Conservation (phyloP, 140 eudicot genomes). For the Erigeron philadelphicus region DNA sequence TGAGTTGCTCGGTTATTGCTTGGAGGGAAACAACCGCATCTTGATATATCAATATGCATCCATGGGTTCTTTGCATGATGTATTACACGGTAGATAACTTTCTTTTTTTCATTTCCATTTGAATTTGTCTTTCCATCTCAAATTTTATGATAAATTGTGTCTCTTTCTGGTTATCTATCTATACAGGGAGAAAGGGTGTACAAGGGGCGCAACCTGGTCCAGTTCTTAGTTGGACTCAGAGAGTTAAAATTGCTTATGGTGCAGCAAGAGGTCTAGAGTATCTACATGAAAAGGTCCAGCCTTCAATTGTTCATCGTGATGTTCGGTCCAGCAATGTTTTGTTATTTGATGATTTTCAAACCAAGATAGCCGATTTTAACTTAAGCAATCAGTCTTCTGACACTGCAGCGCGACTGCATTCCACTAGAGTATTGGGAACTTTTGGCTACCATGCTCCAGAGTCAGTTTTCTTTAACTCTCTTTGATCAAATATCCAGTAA, state of each 20-base stretch:
- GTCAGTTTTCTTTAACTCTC: slow-evolving; percentile 34
- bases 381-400: slow-evolving; percentile 80
- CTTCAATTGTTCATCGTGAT: slow-evolving; percentile 84
- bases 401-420: slow-evolving; percentile 81
- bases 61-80: slow-evolving; percentile 83
- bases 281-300: slow-evolving; percentile 85
- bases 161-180: not conserved
- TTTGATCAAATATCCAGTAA: not conserved
- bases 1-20: slow-evolving; percentile 62
- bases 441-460: slow-evolving; percentile 96
- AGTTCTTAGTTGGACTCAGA: slow-evolving; percentile 61
- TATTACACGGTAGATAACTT: slow-evolving; percentile 59
- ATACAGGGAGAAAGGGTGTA: slow-evolving; percentile 78
- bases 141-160: slow-evolving; percentile 9
- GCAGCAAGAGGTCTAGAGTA: slow-evolving; percentile 86
- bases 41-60: slow-evolving; percentile 76
- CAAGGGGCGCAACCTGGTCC: slow-evolving; percentile 89
- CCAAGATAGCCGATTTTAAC: slow-evolving; percentile 82
- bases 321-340: slow-evolving; percentile 83
- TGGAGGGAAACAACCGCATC: slow-evolving; percentile 60
- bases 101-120: not conserved
- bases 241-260: slow-evolving; percentile 79
- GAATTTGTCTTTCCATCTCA: not conserved
- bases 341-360: slow-evolving; percentile 59
- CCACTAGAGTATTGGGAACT: slow-evolving; percentile 83